These are phyloP conservation scores for Nowakowskiella sp. DNA, from an alignment of 192 early-diverging fungal genomes.

Conservation along the genomic window DNA sequence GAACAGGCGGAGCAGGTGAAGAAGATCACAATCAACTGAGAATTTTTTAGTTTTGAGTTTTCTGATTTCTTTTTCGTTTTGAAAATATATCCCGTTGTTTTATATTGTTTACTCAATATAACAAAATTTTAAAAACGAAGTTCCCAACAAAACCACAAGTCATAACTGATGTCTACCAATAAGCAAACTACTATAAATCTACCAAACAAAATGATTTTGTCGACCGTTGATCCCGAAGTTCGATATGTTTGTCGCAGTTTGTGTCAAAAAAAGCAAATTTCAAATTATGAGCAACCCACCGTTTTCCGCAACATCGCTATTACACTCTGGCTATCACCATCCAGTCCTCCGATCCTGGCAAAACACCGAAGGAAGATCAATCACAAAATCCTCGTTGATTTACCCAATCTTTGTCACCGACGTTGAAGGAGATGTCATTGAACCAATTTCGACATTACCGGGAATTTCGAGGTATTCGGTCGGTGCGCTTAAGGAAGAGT, in stretches of 20 bases:
- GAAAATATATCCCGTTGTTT: too few species aligned
- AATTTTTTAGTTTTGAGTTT: too few species aligned
- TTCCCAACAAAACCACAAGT: too few species aligned
- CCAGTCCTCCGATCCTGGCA: constrained; percentile 76
- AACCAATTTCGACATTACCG: constrained; percentile 75
- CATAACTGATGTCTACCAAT: too few species aligned
- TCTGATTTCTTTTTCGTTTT: too few species aligned
- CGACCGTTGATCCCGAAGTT: too few species aligned
- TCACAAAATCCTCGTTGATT: constrained; percentile 69
- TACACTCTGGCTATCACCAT: constrained; percentile 85
- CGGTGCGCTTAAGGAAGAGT: constrained; percentile 61
- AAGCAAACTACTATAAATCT: too few species aligned
- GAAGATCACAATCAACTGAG: constrained; percentile 41
- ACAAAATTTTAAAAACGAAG: too few species aligned
- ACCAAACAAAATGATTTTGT: too few species aligned
- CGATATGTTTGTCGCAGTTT: too few species aligned
- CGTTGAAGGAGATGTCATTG: constrained; percentile 59
- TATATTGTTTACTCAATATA: too few species aligned
- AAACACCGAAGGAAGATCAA: constrained; percentile 22
- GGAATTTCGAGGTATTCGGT: constrained; percentile 80
- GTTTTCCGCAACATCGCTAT: constrained; percentile 44
- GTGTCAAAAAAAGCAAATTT: too few species aligned
- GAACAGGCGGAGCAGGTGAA: constrained; percentile 21
- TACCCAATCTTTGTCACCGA: constrained; percentile 94
- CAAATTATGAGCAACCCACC: constrained; percentile 4